Evolutionary conservation across 2,329 filamentous ascomycete species (phyloP).

Genomic region (Cladosporium sp.): DNA sequence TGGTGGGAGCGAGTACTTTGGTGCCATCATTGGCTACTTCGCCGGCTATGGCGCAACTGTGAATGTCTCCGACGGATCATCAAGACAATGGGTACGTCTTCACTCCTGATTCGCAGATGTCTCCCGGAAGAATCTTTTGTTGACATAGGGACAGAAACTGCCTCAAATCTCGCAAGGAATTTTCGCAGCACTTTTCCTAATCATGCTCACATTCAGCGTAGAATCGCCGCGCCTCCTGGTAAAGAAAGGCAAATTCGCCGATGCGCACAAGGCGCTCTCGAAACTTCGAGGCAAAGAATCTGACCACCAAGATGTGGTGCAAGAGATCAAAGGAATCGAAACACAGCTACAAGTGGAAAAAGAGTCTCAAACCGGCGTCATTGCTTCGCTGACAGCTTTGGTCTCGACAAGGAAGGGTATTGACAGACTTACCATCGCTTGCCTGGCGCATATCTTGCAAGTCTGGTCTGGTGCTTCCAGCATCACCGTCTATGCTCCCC

Average conservation of each 20-base stretch:
- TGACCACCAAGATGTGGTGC: slow-evolving; percentile 45
- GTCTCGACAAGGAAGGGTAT: slow-evolving; percentile 63
- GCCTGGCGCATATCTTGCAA: slow-evolving; percentile 62
- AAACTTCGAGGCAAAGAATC: slow-evolving; percentile 49
- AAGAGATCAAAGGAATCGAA: slow-evolving; percentile 60
- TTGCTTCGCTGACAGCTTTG: slow-evolving; percentile 59
- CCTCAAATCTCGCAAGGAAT: slow-evolving; percentile 71
- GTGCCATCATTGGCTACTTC: slow-evolving; percentile 74
- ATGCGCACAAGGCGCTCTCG: slow-evolving; percentile 52
- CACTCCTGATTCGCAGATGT: too few species aligned
- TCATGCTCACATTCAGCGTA: slow-evolving; percentile 57
- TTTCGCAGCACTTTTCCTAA: slow-evolving; percentile 66
- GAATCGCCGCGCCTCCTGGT: slow-evolving; percentile 65
- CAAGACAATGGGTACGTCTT: slow-evolving; percentile 52
- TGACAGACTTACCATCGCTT: slow-evolving; percentile 63
- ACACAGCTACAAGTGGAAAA: slow-evolving; percentile 62
- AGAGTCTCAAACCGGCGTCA: slow-evolving; percentile 50
- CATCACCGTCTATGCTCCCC: slow-evolving; percentile 70
- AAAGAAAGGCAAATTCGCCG: slow-evolving; percentile 60
- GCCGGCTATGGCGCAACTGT: slow-evolving; percentile 48
- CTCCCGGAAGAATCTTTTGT: too few species aligned
- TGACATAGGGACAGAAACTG: slow-evolving; percentile 37
- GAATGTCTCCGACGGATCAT: slow-evolving; percentile 32
- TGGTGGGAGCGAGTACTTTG: slow-evolving; percentile 62
- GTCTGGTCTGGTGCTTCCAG: slow-evolving; percentile 69